Percentiles rank a stretch among this genome's conserved stretches.
These are phyloP conservation scores for Oenanthe javanica DNA, from an alignment of 140 eudicot genomes.

Conservation along the genomic window DNA sequence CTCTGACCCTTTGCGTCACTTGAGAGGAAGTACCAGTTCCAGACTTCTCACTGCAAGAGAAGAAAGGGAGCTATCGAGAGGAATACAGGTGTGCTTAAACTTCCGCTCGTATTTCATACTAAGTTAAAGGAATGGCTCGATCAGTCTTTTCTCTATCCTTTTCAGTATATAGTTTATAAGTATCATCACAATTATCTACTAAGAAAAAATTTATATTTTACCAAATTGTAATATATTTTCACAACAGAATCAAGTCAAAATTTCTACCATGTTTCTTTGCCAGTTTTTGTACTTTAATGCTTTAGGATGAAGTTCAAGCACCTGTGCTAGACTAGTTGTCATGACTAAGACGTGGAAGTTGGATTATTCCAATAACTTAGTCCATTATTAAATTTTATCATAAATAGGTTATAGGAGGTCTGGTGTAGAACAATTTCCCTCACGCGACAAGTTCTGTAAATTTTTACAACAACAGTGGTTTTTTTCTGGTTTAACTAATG, in stretches of 20 bases:
- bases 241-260: background rate
- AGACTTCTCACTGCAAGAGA: slow-evolving; percentile 80
- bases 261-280: background rate
- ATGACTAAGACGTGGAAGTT: background rate
- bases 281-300: background rate
- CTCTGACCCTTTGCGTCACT: slow-evolving; percentile 64
- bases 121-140: background rate
- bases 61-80: slow-evolving; percentile 68
- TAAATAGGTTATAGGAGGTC: background rate
- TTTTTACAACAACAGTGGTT: background rate
- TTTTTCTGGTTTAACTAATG: background rate
- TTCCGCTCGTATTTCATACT: background rate
- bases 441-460: background rate
- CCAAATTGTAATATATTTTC: background rate
- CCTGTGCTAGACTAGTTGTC: background rate
- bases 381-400: background rate
- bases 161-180: background rate
- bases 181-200: background rate
- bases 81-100: slow-evolving; percentile 62
- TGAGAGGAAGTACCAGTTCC: slow-evolving; percentile 61
- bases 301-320: background rate
- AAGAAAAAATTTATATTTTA: background rate
- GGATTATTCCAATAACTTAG: background rate
- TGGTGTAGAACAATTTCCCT: background rate
- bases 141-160: background rate